Evolutionary conservation across 2,329 filamentous ascomycete species (phyloP).

Genomic region (Penicillium sp.): DNA sequence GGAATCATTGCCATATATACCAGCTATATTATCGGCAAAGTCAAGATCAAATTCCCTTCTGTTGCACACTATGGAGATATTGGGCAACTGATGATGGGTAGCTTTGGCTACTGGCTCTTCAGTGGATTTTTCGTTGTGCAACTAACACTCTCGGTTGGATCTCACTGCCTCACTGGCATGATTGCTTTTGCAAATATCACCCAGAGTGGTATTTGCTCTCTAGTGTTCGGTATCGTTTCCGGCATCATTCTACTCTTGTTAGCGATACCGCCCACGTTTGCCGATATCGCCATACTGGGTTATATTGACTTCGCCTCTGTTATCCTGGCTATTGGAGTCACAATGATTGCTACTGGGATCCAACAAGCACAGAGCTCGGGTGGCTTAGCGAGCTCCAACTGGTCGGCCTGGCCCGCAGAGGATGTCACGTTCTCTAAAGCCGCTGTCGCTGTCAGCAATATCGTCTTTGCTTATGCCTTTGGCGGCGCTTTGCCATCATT

Average conservation of each 20-base stretch:
- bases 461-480: conserved; percentile 16
- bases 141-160: conserved; percentile 10
- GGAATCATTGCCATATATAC: conserved; percentile 1
- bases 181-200: conserved; percentile 13
- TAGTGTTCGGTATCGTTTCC: conserved; percentile 12
- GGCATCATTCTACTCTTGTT: conserved; percentile 24
- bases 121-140: conserved; percentile 10
- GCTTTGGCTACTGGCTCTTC: conserved; percentile 10
- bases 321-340: conserved; percentile 27
- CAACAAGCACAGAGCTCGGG: conserved; percentile 11
- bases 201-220: conserved; percentile 8
- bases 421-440: conserved; percentile 7
- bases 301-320: conserved; percentile 29
- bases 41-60: conserved; percentile 12
- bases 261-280: conserved; percentile 30
- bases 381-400: conserved; percentile 15
- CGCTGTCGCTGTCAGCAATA: conserved; percentile 13
- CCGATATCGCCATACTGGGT: conserved; percentile 14
- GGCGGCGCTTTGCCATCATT: conserved; percentile 13
- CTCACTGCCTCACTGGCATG: conserved; percentile 12
- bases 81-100: conserved; percentile 7
- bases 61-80: conserved; percentile 13
- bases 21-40: conserved; percentile 10
- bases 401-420: conserved; percentile 13
- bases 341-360: conserved; percentile 31